Base-by-base conservation (phyloP, 1,284 basidiomycete species). In the Sanghuangporus weigelae region DNA sequence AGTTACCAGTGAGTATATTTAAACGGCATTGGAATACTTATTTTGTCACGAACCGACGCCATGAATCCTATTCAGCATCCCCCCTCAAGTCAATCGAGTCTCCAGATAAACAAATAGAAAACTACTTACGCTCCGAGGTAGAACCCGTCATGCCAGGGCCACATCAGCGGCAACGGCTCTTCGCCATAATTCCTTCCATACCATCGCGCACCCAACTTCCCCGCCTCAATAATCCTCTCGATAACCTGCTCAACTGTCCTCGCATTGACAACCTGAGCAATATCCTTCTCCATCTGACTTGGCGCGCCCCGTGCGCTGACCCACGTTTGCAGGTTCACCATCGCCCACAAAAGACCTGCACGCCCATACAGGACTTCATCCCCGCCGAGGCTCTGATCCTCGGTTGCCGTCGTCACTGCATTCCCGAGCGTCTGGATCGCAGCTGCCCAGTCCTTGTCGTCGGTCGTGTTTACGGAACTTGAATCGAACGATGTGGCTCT, bases 111-210 rank as follows among this genome's bases (percentile, higher is more conserved):
- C 23, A 23, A 3, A 38, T 8, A n/a, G 14, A 2, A 7, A 21
- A 39, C 16, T 21, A 65, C 63, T 21, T 62, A 65, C 63, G 63
- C 63, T 60, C 63, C 63, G 14, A 65, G 59, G 38, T 65, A 65
- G 55, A 56, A 51, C 48, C 51, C 51, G 3, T 53, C 59, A 48
- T 65, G 63, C 63, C 63, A 65, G 21, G 46, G 10, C 63, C 63
- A 65, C 60, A 65, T 62, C 11, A 65, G 38, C 6, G 63, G 63
- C 26, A 65, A 38, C 19, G 40, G n/a, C 11, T 11, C 48, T n/a
- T 46, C 31, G 2, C 39, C 49, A 44, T 44, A 21, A 35, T 48
- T 36, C 59, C 40, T 38, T 8, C 10, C 16, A 35, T 46, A 60
- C 39, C 44, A 16, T 16, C 54, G 21, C 7, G 59, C 50, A 39